Percentiles rank a stretch among this genome's conserved stretches.
phyloP scores from a whole-genome alignment of 768 basidiomycete genomes.

The Mycena venus region DNA sequence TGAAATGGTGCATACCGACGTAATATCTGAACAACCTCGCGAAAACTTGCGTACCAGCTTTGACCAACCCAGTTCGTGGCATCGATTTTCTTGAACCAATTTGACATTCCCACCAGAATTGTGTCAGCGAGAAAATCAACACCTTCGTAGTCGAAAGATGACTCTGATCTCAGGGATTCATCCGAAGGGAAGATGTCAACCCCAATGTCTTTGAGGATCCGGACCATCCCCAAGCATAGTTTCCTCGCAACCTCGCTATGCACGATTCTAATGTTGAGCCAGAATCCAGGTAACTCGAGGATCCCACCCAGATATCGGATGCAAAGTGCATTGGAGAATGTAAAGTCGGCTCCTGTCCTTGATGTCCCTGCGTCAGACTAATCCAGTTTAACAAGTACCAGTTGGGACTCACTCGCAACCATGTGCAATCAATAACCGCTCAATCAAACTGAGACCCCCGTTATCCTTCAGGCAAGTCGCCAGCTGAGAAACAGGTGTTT shows the following conservation, averaged over 20 bases:
- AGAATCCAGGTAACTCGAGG: background rate
- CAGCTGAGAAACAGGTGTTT: too few species aligned
- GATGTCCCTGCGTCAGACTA: too few species aligned
- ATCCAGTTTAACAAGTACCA: too few species aligned
- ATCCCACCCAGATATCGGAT: conserved; percentile 5
- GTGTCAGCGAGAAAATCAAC: background rate
- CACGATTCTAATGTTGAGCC: background rate
- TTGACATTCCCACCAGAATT: background rate
- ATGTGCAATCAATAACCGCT: background rate
- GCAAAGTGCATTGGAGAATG: background rate
- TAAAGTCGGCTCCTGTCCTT: background rate
- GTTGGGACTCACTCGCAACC: background rate
- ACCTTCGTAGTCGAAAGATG: background rate
- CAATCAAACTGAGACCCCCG: background rate
- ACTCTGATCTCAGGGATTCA: background rate
- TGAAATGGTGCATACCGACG: background rate
- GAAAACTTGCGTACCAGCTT: background rate
- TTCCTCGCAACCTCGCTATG: background rate
- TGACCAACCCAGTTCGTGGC: background rate
- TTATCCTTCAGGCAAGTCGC: background rate
- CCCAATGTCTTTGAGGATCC: background rate
- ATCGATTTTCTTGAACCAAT: background rate
- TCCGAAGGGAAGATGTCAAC: background rate
- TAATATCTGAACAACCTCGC: background rate
- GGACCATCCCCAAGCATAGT: background rate